These are phyloP conservation scores for Eimeria necatrix DNA, from an alignment of 169 alveolate species.

Conservation along the genomic window DNA sequence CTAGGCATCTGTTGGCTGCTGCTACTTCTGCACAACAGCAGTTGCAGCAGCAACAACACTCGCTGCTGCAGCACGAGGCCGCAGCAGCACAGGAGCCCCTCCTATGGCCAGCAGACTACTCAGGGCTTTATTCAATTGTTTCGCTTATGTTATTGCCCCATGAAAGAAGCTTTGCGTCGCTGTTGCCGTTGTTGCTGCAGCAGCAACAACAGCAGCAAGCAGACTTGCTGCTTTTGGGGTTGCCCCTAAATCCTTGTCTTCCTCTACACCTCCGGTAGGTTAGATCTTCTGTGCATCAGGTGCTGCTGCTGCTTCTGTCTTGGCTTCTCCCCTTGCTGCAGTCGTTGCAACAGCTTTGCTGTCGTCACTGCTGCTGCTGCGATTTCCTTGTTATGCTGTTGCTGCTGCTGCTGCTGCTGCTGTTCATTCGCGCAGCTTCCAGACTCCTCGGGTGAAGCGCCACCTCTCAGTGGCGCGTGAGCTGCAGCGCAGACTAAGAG, in stretches of 20 bases:
- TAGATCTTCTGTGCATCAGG: neutral
- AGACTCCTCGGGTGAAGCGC: slow-evolving; percentile 22
- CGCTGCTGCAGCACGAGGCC: slow-evolving; percentile 15
- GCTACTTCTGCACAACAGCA: neutral
- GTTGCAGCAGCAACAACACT: slow-evolving; percentile 13
- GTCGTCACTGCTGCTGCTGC: neutral
- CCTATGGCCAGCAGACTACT: neutral
- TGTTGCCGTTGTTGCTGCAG: slow-evolving; percentile 9
- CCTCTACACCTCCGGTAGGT: slow-evolving; percentile 12
- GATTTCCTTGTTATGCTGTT: neutral
- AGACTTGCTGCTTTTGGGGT: slow-evolving; percentile 11
- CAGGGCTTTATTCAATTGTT: neutral
- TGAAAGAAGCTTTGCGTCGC: neutral
- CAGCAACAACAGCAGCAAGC: slow-evolving; percentile 23
- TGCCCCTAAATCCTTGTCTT: slow-evolving; percentile 26
- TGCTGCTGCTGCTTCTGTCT: neutral
- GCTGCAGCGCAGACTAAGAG: slow-evolving; percentile 1
- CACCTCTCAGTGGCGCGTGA: slow-evolving; percentile 9
- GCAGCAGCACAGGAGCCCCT: slow-evolving; percentile 4
- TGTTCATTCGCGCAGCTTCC: neutral
- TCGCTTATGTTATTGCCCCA: neutral
- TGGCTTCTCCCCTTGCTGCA: neutral
- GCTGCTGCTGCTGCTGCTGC: slow-evolving; percentile 24
- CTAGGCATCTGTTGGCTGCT: neutral
- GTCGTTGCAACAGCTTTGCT: neutral